These are phyloP conservation scores for Pythium scleroteichum DNA, from an alignment of 352 stramenopile species.

Conservation along the genomic window DNA sequence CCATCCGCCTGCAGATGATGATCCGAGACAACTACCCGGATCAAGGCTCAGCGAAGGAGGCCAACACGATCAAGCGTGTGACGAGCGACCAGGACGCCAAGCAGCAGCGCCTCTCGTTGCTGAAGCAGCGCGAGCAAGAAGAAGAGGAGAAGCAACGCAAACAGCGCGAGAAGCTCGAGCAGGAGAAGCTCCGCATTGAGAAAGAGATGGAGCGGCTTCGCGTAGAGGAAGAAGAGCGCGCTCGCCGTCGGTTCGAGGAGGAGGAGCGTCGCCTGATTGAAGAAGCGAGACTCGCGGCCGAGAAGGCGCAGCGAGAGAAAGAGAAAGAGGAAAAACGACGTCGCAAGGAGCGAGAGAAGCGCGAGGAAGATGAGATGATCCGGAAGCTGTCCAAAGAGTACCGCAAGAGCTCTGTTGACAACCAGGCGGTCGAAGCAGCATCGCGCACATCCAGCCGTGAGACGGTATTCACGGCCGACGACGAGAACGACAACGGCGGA, in stretches of 20 bases:
- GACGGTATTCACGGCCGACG: constrained; percentile 6
- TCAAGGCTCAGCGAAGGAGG: not conserved
- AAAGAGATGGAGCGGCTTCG: constrained; percentile 24
- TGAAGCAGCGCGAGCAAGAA: constrained; percentile 1
- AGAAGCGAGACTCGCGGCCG: constrained; percentile 8
- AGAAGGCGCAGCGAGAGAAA: constrained; percentile 11
- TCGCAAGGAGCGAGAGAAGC: constrained; percentile 9
- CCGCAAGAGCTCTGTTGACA: constrained; percentile 21
- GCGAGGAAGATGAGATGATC: constrained; percentile 19
- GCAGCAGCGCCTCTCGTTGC: no score
- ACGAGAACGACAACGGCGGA: constrained; percentile 3
- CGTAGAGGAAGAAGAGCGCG: constrained; percentile 19
- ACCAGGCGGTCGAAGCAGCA: not conserved
- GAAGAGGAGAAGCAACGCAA: constrained; percentile 10
- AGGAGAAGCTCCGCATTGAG: constrained; percentile 21
- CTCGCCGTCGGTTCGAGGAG: constrained; percentile 21
- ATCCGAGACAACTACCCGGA: constrained; percentile 19
- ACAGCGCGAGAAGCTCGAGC: constrained; percentile 25
- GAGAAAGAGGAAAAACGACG: constrained; percentile 20
- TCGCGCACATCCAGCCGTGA: constrained; percentile 11
- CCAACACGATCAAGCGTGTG: constrained; percentile 7
- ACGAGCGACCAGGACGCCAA: constrained; percentile 1
- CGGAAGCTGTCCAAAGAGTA: constrained; percentile 1
- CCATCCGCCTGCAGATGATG: constrained; percentile 61
- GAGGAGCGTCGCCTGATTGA: constrained; percentile 15